A percentile compares a stretch with the other conserved stretches of the same genome.
Evolutionary conservation across 2,329 filamentous ascomycete genomes (phyloP).

Genomic region (Ceratocystis variospora): DNA sequence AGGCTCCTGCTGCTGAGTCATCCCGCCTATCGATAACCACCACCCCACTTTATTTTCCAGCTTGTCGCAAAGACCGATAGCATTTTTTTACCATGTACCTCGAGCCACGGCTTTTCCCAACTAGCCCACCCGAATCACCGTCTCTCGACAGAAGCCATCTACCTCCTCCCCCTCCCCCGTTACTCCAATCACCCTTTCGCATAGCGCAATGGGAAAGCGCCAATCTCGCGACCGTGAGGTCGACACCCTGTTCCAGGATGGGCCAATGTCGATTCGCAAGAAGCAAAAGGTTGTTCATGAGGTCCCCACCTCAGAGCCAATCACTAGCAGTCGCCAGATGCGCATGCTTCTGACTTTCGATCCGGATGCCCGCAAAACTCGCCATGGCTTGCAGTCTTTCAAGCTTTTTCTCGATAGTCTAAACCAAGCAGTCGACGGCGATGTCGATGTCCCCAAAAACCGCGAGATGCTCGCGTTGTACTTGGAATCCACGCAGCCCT

Average conservation of each 20-base stretch:
- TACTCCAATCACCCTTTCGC: neutral
- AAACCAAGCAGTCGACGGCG: conserved; percentile 31
- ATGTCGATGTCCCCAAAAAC: conserved; percentile 31
- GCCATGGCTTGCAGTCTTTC: conserved; percentile 56
- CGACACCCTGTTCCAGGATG: conserved; percentile 27
- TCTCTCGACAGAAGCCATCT: neutral
- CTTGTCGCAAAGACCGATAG: conserved; percentile 14
- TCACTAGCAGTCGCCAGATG: conserved; percentile 52
- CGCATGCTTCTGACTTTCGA: conserved; percentile 55
- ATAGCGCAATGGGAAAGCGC: conserved; percentile 33
- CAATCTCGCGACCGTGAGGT: conserved; percentile 30
- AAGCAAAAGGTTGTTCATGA: conserved; percentile 44
- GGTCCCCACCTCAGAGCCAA: conserved; percentile 45
- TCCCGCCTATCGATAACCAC: conserved; percentile 10
- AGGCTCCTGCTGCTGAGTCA: conserved; percentile 13
- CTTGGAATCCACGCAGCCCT: conserved; percentile 43
- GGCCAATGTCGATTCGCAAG: conserved; percentile 28
- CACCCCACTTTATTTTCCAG: conserved; percentile 18
- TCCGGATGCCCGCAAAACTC: conserved; percentile 52
- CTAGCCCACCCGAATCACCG: neutral
- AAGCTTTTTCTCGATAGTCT: conserved; percentile 59
- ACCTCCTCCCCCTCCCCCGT: neutral
- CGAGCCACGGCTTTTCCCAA: neutral
- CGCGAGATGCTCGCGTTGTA: conserved; percentile 54
- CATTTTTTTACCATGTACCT: conserved; percentile 5